A percentile compares a stretch with the other conserved stretches of the same genome.
Evolutionary conservation across 148 eudicot species (phyloP).

Genomic region (Rhododendron vialii): DNA sequence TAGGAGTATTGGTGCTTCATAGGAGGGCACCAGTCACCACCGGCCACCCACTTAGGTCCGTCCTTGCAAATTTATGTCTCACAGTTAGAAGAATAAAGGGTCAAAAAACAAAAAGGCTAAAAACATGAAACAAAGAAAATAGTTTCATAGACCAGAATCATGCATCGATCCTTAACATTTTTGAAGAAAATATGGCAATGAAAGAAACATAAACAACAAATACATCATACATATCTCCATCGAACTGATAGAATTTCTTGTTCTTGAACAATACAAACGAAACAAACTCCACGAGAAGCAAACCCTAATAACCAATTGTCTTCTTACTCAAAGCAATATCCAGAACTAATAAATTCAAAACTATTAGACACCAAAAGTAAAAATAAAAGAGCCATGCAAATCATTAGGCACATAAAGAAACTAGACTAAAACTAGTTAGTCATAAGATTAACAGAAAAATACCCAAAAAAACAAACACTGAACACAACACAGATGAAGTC

Average conservation of each 20-base stretch:
- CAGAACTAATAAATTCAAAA: not conserved
- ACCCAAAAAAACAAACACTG: not conserved
- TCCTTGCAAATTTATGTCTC: not conserved
- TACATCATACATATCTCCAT: not conserved
- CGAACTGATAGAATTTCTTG: not conserved
- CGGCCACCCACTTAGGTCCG: not conserved
- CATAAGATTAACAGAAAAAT: not conserved
- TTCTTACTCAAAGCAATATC: not conserved
- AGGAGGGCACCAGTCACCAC: not conserved
- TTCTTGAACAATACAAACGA: not conserved
- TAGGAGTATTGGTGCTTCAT: not conserved
- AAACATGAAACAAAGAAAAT: not conserved
- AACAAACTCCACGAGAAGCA: not conserved
- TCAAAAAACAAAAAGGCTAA: not conserved
- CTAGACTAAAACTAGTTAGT: not conserved
- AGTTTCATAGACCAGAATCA: too few species aligned
- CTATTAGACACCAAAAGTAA: not conserved
- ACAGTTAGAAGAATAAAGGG: not conserved
- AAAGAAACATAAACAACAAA: not conserved
- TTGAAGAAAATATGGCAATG: not conserved
- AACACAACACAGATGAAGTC: conserved; percentile 4
- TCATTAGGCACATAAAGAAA: not conserved
- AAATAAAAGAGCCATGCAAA: not conserved
- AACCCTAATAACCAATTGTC: not conserved
- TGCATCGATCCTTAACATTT: too few species aligned